Conservation (phyloP, 1,284 basidiomycete species). For the Moesziomyces parantarcticus region DNA sequence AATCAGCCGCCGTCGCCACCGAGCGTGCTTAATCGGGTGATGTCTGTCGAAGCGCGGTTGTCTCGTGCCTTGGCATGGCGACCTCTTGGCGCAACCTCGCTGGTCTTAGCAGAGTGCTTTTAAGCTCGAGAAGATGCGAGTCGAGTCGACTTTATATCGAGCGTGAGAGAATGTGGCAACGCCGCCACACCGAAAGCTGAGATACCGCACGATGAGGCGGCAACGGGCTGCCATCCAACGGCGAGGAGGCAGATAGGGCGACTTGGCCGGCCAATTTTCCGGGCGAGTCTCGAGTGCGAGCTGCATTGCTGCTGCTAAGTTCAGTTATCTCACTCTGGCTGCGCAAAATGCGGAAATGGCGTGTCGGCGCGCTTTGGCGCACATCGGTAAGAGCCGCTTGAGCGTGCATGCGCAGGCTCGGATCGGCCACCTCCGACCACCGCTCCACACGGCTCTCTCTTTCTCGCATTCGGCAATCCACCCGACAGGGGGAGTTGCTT, state of each 20-base stretch:
- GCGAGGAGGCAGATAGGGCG: constrained; percentile 1
- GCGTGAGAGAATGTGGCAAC: too few relatives aligned
- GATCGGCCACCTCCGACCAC: background rate
- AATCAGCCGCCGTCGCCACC: constrained; percentile 8
- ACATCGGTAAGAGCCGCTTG: background rate
- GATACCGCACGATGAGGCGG: background rate
- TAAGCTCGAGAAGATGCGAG: too few relatives aligned
- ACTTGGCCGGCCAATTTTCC: constrained; percentile 23
- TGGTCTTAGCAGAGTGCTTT: too few relatives aligned
- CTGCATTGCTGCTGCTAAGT: background rate
- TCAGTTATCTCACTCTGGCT: too few relatives aligned
- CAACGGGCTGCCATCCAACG: background rate
- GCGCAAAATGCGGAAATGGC: constrained; percentile 14
- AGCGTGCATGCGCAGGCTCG: background rate
- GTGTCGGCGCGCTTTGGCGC: background rate
- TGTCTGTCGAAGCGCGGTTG: too few relatives aligned
- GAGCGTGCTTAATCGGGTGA: too few relatives aligned
- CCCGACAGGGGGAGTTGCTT: too few relatives aligned
- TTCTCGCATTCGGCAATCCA: background rate
- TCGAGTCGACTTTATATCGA: too few relatives aligned
- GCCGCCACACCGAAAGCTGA: too few relatives aligned
- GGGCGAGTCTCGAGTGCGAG: background rate
- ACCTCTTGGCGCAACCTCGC: too few relatives aligned
- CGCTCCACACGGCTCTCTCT: background rate
- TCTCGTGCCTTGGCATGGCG: too few relatives aligned